These are phyloP conservation scores for Aspergillus fumigatiaffinis DNA, from an alignment of 2,329 filamentous ascomycete genomes.

Conservation along the genomic window DNA sequence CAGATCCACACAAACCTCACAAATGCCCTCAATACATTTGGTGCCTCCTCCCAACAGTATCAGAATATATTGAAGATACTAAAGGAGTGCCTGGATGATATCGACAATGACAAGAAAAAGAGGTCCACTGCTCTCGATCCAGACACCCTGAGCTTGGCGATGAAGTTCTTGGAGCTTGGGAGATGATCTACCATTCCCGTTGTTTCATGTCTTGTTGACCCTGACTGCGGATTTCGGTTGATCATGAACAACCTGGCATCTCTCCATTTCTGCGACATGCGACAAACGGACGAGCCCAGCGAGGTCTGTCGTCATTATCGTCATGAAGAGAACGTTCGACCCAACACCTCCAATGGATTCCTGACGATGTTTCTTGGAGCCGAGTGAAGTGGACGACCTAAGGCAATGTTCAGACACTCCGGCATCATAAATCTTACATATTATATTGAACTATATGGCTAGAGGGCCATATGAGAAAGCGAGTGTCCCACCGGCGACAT, in stretches of 20 bases:
- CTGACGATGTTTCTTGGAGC: neutral
- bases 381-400: neutral
- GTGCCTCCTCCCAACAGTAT: conserved; percentile 35
- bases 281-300: neutral
- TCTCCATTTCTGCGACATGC: neutral
- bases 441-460: conserved; percentile 13
- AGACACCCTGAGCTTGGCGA: conserved; percentile 29
- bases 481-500: conserved; percentile 3
- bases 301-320: neutral
- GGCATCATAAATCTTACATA: conserved; percentile 15
- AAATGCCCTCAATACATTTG: conserved; percentile 39
- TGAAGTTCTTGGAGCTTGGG: conserved; percentile 31
- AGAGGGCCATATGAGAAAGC: conserved; percentile 6
- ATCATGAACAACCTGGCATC: neutral
- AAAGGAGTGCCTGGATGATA: conserved; percentile 28
- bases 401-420: neutral
- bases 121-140: conserved; percentile 20
- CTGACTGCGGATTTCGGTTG: neutral
- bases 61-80: conserved; percentile 34
- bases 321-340: neutral
- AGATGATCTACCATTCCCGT: conserved; percentile 6
- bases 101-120: conserved; percentile 17
- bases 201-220: neutral
- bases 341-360: neutral
- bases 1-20: conserved; percentile 42